These are phyloP conservation scores for Dillenia suffruticosa DNA, from an alignment of 164 flowering plant species.

Conservation along the genomic window DNA sequence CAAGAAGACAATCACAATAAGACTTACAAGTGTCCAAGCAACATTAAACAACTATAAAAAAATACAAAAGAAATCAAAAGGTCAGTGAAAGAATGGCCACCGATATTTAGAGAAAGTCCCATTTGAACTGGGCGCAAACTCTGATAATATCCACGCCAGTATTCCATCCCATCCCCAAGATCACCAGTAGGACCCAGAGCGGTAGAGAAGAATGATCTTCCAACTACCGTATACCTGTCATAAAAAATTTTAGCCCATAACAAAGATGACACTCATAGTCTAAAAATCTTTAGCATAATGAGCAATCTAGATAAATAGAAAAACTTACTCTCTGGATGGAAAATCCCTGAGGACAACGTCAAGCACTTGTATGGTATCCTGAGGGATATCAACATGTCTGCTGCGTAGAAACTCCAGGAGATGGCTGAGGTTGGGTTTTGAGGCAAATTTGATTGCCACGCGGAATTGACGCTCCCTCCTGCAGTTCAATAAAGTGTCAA, in stretches of 20 bases:
- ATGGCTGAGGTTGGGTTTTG: conserved; percentile 41
- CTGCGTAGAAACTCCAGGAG: conserved; percentile 42
- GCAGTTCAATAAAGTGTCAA: conserved; percentile 7
- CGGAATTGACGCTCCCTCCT: conserved; percentile 57
- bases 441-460: conserved; percentile 58
- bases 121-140: conserved; percentile 78
- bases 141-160: conserved; percentile 75
- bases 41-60: background rate
- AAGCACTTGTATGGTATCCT: conserved; percentile 66
- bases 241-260: no score
- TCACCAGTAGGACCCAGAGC: conserved; percentile 23
- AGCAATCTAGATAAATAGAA: background rate
- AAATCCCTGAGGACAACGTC: conserved; percentile 60
- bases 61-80: background rate
- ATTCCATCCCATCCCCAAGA: conserved; percentile 61
- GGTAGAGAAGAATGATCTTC: conserved; percentile 55
- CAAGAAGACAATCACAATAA: background rate
- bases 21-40: background rate
- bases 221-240: conserved; percentile 32
- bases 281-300: background rate
- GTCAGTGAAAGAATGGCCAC: conserved; percentile 21
- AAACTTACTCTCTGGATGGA: conserved; percentile 33
- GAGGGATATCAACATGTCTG: conserved; percentile 46
- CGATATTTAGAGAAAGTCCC: conserved; percentile 80
- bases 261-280: background rate